Conservation (phyloP, 2,329 filamentous ascomycete species). For the Arachnopeziza araneosa region DNA sequence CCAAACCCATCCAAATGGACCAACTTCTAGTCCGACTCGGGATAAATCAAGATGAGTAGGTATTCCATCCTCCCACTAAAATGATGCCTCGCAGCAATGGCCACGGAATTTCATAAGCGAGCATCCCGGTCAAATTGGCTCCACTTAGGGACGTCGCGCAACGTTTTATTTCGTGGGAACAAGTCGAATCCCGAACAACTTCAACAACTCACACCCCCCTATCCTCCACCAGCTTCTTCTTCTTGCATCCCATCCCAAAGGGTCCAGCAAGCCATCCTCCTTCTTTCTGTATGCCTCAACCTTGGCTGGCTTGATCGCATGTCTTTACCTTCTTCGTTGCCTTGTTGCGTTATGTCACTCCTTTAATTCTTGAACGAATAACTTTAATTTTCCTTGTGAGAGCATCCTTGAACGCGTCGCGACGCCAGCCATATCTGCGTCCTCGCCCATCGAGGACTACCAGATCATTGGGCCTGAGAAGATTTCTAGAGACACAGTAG, state of each 20-base stretch:
- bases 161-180: constrained; percentile 8
- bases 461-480: not conserved
- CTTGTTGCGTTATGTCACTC: constrained; percentile 26
- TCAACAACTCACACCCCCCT: constrained; percentile 4
- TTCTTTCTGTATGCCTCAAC: constrained; percentile 13
- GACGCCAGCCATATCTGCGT: constrained; percentile 6
- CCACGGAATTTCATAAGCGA: not conserved
- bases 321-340: constrained; percentile 17
- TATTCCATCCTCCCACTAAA: too few relatives aligned
- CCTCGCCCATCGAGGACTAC: not conserved
- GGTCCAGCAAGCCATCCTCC: constrained; percentile 10
- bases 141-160: constrained; percentile 2
- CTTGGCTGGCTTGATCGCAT: constrained; percentile 23
- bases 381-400: constrained; percentile 10
- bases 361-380: constrained; percentile 21
- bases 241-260: constrained; percentile 1
- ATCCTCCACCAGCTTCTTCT: constrained; percentile 5
- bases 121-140: not conserved
- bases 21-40: too few relatives aligned
- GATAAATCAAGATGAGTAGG: too few relatives aligned
- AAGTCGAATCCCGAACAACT: not conserved
- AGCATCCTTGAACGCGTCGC: constrained; percentile 15
- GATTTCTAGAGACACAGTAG: constrained; percentile 41
- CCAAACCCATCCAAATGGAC: too few relatives aligned
- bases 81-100: too few relatives aligned